A percentile compares a stretch with the other conserved stretches of the same genome.
phyloP scores from a whole-genome alignment of 1,284 basidiomycete genomes.

The Marasmius sp. region DNA sequence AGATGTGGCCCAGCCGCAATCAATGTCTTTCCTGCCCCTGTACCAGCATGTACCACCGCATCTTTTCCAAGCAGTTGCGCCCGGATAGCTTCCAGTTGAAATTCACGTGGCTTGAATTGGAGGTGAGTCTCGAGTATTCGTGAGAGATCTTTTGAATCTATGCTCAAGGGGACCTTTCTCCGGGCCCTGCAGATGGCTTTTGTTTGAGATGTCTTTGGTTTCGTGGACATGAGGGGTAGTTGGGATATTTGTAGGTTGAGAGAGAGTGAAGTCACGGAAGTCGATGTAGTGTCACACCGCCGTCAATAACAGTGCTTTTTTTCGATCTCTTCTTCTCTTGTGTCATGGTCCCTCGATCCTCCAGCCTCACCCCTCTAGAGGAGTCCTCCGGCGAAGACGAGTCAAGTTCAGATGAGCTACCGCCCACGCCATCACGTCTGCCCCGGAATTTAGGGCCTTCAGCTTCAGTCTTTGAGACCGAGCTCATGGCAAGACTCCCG shows the following conservation, averaged over 20 bases:
- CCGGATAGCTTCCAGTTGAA: constrained; percentile 21
- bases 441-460: not conserved
- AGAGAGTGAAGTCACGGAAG: not conserved
- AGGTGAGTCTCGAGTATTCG: not conserved
- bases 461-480: not conserved
- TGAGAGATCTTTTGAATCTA: constrained; percentile 4
- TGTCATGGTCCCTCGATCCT: not conserved
- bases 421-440: not conserved
- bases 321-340: not conserved
- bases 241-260: not conserved
- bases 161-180: not conserved
- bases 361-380: not conserved
- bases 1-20: constrained; percentile 33
- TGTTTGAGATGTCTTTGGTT: not conserved
- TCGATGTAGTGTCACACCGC: not conserved
- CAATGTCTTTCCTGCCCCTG: constrained; percentile 32
- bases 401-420: not conserved
- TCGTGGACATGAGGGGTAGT: not conserved
- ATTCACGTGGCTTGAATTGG: constrained; percentile 4
- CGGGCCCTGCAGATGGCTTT: not conserved
- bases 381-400: not conserved
- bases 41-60: constrained; percentile 33
- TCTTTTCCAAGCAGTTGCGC: constrained; percentile 26
- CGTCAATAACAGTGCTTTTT: not conserved
- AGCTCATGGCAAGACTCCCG: not conserved